Evolutionary conservation across 352 stramenopile genomes (phyloP), one percentile per base, ranked within the genome.

Genomic region (Globisporangium camurandrum): DNA sequence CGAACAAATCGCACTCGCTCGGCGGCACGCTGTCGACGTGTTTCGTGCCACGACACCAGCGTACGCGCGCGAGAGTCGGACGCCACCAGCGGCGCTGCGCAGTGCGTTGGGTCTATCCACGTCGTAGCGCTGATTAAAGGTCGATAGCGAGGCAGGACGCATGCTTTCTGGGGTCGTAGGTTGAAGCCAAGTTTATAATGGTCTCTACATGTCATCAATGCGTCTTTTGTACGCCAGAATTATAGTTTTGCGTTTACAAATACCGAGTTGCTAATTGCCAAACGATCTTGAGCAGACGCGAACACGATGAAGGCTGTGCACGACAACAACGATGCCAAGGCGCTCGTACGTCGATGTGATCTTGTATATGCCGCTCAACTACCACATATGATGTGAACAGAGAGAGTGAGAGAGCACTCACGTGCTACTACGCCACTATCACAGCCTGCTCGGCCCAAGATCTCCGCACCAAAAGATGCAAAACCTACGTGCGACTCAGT

Each of bases 381-480:
- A n/a, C n/a, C n/a, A n/a, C n/a, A n/a, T n/a, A n/a, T n/a, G n/a
- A n/a, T 24, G 37, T 5, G 2, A 20, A 40, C 27, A 14, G 7
- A 26, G 42, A 34, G 10, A 24, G 16, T 36, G 14, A 26, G 46
- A 59, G 12, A 14, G 30, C 31, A 17, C 47, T 55, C n/a, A 22
- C 44, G 4, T 53, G n/a, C n/a, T n/a, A n/a, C n/a, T n/a, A n/a
- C n/a, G n/a, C n/a, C n/a, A n/a, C n/a, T n/a, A n/a, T n/a, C n/a
- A n/a, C n/a, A n/a, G n/a, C n/a, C n/a, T n/a, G n/a, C n/a, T n/a
- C n/a, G n/a, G n/a, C n/a, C 49, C 2, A 54, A 44, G 41, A 24
- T 41, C 3, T 27, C 49, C 4, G 49, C 57, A 9, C 50, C 64
- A 22, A 60, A 66, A 28, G 61, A 76, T 16, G 67, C 73, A 34